phyloP scores from a whole-genome alignment of 441 rosid genomes.

The Gossypium schwendimanii region DNA sequence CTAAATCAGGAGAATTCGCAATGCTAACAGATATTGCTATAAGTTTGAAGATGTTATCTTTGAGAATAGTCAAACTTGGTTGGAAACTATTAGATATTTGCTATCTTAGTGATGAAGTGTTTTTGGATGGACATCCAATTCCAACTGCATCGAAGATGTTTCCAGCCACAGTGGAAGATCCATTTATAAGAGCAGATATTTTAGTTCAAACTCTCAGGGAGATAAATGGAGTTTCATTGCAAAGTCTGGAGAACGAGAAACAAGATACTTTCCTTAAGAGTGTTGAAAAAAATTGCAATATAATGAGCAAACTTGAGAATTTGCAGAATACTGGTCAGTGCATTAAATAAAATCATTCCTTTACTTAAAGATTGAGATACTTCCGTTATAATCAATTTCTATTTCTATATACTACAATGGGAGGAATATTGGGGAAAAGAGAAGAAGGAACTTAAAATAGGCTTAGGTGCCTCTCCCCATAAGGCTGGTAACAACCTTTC shows the following conservation, averaged over 20 bases:
- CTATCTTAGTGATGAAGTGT: slow-evolving; percentile 54
- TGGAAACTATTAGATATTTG: slow-evolving; percentile 72
- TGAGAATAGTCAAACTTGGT: slow-evolving; percentile 60
- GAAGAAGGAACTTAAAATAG: neutral
- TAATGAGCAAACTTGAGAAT: slow-evolving; percentile 53
- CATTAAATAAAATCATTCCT: neutral
- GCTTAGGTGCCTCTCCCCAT: neutral
- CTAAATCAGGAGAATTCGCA: slow-evolving; percentile 39
- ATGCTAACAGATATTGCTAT: slow-evolving; percentile 38
- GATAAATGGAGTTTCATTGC: slow-evolving; percentile 54
- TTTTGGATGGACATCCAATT: slow-evolving; percentile 32
- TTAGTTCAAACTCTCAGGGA: slow-evolving; percentile 75
- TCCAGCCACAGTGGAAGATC: slow-evolving; percentile 87
- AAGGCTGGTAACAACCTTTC: slow-evolving; percentile 5
- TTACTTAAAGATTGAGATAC: neutral
- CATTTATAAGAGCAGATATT: slow-evolving; percentile 75
- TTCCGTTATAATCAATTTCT: neutral
- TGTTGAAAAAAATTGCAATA: slow-evolving; percentile 51
- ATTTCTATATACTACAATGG: neutral
- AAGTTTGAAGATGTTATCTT: slow-evolving; percentile 68
- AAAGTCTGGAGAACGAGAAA: slow-evolving; percentile 42
- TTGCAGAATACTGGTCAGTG: slow-evolving; percentile 61
- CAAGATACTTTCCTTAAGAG: slow-evolving; percentile 45
- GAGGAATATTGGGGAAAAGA: neutral
- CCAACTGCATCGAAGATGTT: slow-evolving; percentile 65